These are phyloP conservation scores for Synchytrium microbalum DNA, from an alignment of 371 early-diverging fungal genomes.

Conservation along the genomic window DNA sequence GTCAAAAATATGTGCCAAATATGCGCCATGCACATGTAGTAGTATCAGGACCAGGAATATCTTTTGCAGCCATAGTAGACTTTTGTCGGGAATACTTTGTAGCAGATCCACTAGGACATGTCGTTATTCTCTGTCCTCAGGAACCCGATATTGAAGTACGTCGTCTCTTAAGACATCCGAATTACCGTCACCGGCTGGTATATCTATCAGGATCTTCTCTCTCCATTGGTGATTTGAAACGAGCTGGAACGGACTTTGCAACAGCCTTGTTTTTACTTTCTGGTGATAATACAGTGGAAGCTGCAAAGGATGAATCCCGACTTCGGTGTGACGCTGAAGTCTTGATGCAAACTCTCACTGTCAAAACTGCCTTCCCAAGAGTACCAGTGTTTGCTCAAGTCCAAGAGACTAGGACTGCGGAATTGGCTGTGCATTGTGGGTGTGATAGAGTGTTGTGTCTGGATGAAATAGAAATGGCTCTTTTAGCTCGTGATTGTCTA, in stretches of 20 bases:
- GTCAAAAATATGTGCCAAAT: slow-evolving; percentile 24
- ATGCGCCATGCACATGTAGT: slow-evolving; percentile 31
- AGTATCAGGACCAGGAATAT: slow-evolving; percentile 25
- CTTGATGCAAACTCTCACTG: slow-evolving; percentile 34
- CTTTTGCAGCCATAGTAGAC: slow-evolving; percentile 28
- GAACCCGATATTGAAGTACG: slow-evolving; percentile 28
- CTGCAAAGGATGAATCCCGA: slow-evolving; percentile 24
- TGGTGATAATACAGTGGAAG: slow-evolving; percentile 1
- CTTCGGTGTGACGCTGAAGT: slow-evolving; percentile 30
- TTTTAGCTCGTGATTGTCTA: slow-evolving; percentile 33
- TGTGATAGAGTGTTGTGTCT: slow-evolving; percentile 35
- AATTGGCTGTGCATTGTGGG: slow-evolving; percentile 35
- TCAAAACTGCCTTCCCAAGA: slow-evolving; percentile 33
- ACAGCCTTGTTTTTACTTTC: slow-evolving; percentile 34
- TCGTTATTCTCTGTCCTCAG: slow-evolving; percentile 28
- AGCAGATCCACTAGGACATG: slow-evolving; percentile 22
- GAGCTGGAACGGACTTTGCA: slow-evolving; percentile 26
- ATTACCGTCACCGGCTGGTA: slow-evolving; percentile 27
- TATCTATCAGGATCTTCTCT: slow-evolving; percentile 34
- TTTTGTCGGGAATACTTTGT: slow-evolving; percentile 42
- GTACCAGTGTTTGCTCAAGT: slow-evolving; percentile 37
- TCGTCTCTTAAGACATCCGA: slow-evolving; percentile 34
- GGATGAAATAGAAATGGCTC: slow-evolving; percentile 36
- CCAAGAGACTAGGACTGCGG: slow-evolving; percentile 33
- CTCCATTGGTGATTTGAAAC: slow-evolving; percentile 24